These are phyloP conservation scores for Cardamine chenopodiifolia DNA, from an alignment of 345 rosid species.

Conservation along the genomic window DNA sequence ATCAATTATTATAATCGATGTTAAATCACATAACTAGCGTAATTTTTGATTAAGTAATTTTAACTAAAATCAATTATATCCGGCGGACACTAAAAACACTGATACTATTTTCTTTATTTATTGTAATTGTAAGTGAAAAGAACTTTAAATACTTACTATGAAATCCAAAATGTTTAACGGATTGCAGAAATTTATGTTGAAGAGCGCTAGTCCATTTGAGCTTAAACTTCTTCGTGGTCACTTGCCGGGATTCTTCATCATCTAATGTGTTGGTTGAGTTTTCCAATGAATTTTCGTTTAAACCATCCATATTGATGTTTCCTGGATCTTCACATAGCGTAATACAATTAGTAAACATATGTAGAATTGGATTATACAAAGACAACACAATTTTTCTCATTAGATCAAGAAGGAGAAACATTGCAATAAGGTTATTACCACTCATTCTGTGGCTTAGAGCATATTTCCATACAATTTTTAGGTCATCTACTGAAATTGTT, in stretches of 20 bases:
- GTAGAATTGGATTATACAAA: neutral
- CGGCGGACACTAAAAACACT: neutral
- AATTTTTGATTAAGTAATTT: neutral
- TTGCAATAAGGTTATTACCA: conserved; percentile 25
- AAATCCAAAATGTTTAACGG: conserved; percentile 49
- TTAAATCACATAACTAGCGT: neutral
- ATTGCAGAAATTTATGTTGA: conserved; percentile 49
- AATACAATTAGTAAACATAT: neutral
- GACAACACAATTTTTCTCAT: neutral
- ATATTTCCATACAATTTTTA: conserved; percentile 51
- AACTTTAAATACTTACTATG: conserved; percentile 52
- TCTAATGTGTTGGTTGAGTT: neutral
- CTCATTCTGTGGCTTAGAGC: conserved; percentile 32
- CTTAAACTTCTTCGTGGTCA: conserved; percentile 45
- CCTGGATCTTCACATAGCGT: neutral
- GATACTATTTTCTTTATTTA: neutral
- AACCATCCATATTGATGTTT: neutral
- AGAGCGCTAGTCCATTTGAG: conserved; percentile 60
- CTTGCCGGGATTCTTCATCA: neutral
- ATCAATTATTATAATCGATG: neutral
- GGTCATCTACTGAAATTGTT: conserved; percentile 49
- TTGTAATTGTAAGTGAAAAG: neutral
- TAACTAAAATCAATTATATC: neutral
- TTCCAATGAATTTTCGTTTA: neutral
- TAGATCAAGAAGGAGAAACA: neutral